phyloP scores from a whole-genome alignment of 78 protist species.

The Dictyostelium purpureum region DNA sequence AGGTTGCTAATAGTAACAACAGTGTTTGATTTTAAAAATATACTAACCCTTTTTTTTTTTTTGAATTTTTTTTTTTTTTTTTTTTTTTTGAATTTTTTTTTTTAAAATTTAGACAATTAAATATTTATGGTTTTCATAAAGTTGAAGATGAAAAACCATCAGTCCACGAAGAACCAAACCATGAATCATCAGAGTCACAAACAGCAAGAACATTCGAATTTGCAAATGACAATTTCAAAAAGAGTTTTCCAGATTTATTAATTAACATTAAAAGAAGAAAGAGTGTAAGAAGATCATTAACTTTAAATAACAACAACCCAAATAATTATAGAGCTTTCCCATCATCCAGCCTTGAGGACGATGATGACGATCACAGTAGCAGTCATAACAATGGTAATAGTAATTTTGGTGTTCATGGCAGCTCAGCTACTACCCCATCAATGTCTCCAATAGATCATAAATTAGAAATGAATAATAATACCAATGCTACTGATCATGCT shows the following conservation, averaged over 20 bases:
- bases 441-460: neutral
- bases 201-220: conserved; percentile 71
- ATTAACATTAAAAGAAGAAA: conserved; percentile 67
- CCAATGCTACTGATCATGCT: neutral
- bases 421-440: neutral
- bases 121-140: conserved; percentile 69
- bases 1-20: too few species aligned
- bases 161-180: conserved; percentile 7
- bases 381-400: neutral
- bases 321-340: conserved; percentile 47
- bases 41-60: neutral
- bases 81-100: neutral
- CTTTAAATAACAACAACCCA: conserved; percentile 67
- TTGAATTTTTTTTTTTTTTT: neutral
- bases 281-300: conserved; percentile 62
- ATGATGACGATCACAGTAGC: neutral
- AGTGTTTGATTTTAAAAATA: neutral
- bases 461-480: neutral
- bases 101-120: conserved; percentile 29
- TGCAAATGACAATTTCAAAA: conserved; percentile 62
- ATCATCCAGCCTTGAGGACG: conserved; percentile 7
- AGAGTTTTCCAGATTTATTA: conserved; percentile 33
- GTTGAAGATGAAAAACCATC: conserved; percentile 69
- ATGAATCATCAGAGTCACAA: conserved; percentile 66
- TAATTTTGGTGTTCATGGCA: neutral